Percentiles rank a stretch among this genome's conserved stretches.
Conservation (phyloP, 2,329 filamentous ascomycete species). For the Alternaria novae-zelandiae region DNA sequence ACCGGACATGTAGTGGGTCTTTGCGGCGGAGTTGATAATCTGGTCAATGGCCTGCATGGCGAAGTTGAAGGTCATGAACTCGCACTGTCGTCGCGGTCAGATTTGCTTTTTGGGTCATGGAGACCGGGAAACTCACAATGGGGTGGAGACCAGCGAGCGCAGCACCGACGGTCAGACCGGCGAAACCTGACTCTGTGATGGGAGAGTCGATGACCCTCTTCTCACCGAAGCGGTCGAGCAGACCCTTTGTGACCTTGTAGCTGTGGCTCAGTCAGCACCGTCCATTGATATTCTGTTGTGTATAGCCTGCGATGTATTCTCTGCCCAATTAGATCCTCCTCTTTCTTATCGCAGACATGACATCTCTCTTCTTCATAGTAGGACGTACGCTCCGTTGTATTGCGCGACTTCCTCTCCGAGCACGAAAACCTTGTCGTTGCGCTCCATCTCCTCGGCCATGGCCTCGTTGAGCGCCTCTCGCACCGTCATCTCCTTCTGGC, state of each 20-base stretch:
- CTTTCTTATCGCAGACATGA: conserved; percentile 1
- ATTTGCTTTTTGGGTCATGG: neutral
- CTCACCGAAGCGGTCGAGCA: conserved; percentile 95
- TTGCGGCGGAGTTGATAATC: conserved; percentile 97
- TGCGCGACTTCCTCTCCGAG: conserved; percentile 98
- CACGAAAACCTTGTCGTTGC: conserved; percentile 93
- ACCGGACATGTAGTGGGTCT: conserved; percentile 99
- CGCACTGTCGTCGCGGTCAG: conserved; percentile 67
- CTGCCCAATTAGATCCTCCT: neutral
- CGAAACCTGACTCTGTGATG: conserved; percentile 97
- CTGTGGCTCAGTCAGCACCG: conserved; percentile 54
- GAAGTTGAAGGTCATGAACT: conserved; percentile 99
- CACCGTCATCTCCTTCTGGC: conserved; percentile 92
- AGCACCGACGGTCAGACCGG: conserved; percentile 90
- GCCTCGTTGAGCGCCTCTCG: conserved; percentile 98
- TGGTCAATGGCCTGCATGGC: conserved; percentile 99
- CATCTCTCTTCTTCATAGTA: conserved; percentile 12
- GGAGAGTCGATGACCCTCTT: conserved; percentile 98
- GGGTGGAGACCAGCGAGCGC: conserved; percentile 94
- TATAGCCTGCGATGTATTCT: conserved; percentile 3
- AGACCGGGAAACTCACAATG: conserved; percentile 67
- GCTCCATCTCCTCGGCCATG: conserved; percentile 94
- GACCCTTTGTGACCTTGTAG: conserved; percentile 99
- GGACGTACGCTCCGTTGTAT: conserved; percentile 88
- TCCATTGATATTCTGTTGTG: neutral